Base-by-base conservation (phyloP, 257 asterid genomes). In the Fraxinus anomala region DNA sequence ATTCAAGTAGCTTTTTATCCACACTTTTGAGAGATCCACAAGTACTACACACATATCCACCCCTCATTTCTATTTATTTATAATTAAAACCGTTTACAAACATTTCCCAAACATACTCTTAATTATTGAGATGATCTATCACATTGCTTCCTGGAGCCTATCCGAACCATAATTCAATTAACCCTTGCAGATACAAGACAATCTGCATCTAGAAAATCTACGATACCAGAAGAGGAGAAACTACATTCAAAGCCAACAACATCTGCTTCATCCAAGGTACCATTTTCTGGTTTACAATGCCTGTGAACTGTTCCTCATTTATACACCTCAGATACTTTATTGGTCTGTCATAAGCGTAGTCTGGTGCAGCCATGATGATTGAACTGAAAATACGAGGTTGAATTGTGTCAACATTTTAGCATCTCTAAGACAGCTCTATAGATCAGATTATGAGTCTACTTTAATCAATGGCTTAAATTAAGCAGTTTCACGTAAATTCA, bases 231-330 rank as follows among this genome's bases (percentile, higher is more conserved):
- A 51, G 89, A 85, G 65, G 87, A 82, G 81, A 76, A 82, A 61
- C 77, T 79, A n/a, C 86, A 77, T 66, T 28, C 88, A 63, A 82
- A 83, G 83, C 78, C 80, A 76, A 80, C 86, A 82, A 47, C 80
- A 63, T 74, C 85, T 78, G 79, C 83, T 70, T 82, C 94, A 24
- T 83, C 94, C 75, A 87, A 90, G 97, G 98, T 95, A 81, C 78
- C 73, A 54, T 61, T 73, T 47, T 61, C 61, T 49, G 14, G 54
- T 49, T 72, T 77, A 0, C 63, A 16, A 59, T 1, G 71, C 37
- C 13, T 1, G 4, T 13, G 3, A 36, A 73, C 65, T 11, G 0
- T 69, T 63, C 44, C 9, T 72, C 30, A 7, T 47, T 61, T 78
- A 75, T 51, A 70, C 59, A 63, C 34, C 31, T 11, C 11, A 7